Evolutionary conservation across 768 basidiomycete species (phyloP), one percentile per base, ranked within the genome.

Genomic region (Boletus edulis): DNA sequence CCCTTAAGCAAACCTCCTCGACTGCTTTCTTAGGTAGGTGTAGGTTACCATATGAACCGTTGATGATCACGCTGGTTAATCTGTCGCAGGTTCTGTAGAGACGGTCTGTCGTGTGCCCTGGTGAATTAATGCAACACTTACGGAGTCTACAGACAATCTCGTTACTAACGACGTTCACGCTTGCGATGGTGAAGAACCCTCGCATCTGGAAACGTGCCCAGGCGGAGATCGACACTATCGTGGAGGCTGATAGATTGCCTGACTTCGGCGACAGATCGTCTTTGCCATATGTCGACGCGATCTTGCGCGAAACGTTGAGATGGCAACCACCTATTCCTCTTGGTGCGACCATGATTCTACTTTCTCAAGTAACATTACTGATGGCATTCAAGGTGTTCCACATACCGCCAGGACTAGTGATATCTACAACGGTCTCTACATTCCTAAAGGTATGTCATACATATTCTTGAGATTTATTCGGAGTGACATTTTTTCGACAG

Each of bases 371-470:
- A 15, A 4, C 3, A n/a, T 45, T 14, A n/a, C 31, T 60, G n/a
- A 60, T 27, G n/a, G 2, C 18, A 34, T 13, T 32, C 8, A 47
- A 57, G 54, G 37, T 2, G 10, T 62, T 40, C 54, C 56, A 35
- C 73, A 71, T 50, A 44, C 57, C 12, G 20, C 63, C 7, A 74
- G 72, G 0, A 57, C 64, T 34, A 75, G 76, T 52, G 78, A 79
- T 45, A 55, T 70, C 13, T 79, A 78, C 58, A 63, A 70, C 20
- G 73, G 75, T 18, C 79, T 79, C 54, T 66, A 78, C 12, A 84
- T 85, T 42, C 82, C 83, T 1, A 73, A 74, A 56, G 83, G 82
- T 56, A 49, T 49, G 15, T 40, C 4, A 4, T 1, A 29, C 10
- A 18, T 31, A 14, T 35, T 32, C 17, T 31, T 15, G 3, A 44